phyloP scores from a whole-genome alignment of 225 moss, liverwort and hornwort genomes.

The Marchantia polymorpha region DNA sequence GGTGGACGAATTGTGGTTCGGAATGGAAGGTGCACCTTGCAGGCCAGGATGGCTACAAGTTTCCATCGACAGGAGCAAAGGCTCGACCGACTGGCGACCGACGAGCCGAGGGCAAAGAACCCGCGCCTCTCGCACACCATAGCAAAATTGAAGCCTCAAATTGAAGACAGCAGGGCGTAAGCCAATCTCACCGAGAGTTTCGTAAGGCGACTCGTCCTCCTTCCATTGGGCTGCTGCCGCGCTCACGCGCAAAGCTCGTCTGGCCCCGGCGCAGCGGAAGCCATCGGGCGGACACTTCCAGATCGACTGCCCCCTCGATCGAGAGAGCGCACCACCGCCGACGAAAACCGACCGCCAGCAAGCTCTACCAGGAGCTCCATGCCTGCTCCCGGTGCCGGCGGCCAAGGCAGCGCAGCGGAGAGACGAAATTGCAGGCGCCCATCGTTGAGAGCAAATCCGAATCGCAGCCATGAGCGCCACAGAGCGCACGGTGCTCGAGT shows the following conservation, averaged over 20 bases:
- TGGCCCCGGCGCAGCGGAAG: slow-evolving; percentile 17
- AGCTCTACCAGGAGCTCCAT: background rate
- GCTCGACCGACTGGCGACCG: background rate
- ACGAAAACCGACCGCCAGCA: background rate
- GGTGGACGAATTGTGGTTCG: too few relatives aligned
- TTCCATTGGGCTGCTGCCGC: slow-evolving; percentile 55
- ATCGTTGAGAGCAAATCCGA: slow-evolving; percentile 23
- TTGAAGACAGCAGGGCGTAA: background rate
- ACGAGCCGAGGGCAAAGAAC: background rate
- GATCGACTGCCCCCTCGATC: slow-evolving; percentile 1
- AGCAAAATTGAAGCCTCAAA: background rate
- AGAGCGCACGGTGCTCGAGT: background rate
- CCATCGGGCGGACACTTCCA: slow-evolving; percentile 6
- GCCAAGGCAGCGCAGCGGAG: slow-evolving; percentile 7
- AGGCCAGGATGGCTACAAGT: background rate
- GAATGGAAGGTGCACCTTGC: background rate
- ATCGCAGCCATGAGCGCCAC: slow-evolving; percentile 27
- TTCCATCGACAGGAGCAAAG: background rate
- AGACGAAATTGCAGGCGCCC: slow-evolving; percentile 4
- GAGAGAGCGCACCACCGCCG: background rate
- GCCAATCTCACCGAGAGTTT: slow-evolving; percentile 79
- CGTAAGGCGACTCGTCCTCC: slow-evolving; percentile 75
- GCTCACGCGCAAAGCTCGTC: slow-evolving; percentile 43
- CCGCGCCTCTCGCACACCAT: background rate
- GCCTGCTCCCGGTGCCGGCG: background rate